Conservation (phyloP, 2,329 filamentous ascomycete species). For the Hypoxylon sp. region DNA sequence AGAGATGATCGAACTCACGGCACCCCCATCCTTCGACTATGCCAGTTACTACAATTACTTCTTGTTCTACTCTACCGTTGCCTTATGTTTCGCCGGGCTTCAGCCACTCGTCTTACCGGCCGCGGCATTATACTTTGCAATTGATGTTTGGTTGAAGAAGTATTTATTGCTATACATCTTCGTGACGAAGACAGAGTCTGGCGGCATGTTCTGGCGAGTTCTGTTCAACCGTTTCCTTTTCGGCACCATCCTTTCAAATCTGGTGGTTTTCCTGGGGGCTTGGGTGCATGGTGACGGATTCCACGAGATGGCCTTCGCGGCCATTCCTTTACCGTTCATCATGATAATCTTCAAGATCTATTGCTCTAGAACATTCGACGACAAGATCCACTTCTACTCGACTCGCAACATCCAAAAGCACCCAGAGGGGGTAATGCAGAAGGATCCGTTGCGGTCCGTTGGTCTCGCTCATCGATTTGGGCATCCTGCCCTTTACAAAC, state of each 20-base stretch:
- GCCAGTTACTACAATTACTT: slow-evolving; percentile 99
- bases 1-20: slow-evolving; percentile 91
- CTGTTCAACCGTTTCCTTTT: slow-evolving; percentile 95
- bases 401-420: slow-evolving; percentile 70
- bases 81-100: slow-evolving; percentile 85
- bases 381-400: slow-evolving; percentile 84
- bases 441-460: slow-evolving; percentile 72
- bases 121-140: slow-evolving; percentile 87
- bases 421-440: slow-evolving; percentile 63
- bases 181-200: slow-evolving; percentile 96
- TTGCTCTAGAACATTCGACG: slow-evolving; percentile 82
- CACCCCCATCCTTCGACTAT: slow-evolving; percentile 93
- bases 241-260: slow-evolving; percentile 81
- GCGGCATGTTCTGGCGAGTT: slow-evolving; percentile 91
- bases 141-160: slow-evolving; percentile 94
- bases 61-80: slow-evolving; percentile 92
- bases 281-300: slow-evolving; percentile 76
- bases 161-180: slow-evolving; percentile 96
- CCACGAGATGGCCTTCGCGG: slow-evolving; percentile 74
- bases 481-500: slow-evolving; percentile 90
- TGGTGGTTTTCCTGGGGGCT: slow-evolving; percentile 82
- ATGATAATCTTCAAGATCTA: slow-evolving; percentile 89
- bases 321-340: slow-evolving; percentile 83
- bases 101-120: slow-evolving; percentile 91
- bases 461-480: slow-evolving; percentile 85